Evolutionary conservation across 2,329 filamentous ascomycete genomes (phyloP).

Genomic region (Colletotrichum melonis): DNA sequence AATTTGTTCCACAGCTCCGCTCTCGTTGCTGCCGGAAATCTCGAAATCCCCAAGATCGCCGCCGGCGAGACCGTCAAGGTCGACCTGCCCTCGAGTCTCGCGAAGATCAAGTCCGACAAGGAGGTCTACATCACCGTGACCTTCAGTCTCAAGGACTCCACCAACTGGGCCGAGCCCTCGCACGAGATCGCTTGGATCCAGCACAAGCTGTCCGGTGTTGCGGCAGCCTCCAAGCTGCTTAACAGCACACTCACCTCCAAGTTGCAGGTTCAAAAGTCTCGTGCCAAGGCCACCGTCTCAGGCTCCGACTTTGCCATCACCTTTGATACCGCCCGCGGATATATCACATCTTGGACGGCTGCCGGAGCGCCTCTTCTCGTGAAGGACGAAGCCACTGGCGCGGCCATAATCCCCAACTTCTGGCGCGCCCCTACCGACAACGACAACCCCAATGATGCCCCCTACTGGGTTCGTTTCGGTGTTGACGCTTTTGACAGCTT

Average conservation of each 20-base stretch:
- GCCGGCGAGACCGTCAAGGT: constrained; percentile 51
- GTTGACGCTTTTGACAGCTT: constrained; percentile 59
- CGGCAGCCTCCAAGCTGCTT: constrained; percentile 32
- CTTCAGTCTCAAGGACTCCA: constrained; percentile 54
- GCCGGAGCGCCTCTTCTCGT: constrained; percentile 49
- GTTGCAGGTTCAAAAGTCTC: constrained; percentile 39
- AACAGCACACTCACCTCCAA: constrained; percentile 34
- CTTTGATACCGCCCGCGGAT: constrained; percentile 59
- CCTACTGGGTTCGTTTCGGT: constrained; percentile 68
- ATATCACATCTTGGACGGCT: constrained; percentile 54
- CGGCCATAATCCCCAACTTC: constrained; percentile 60
- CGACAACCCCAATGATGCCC: constrained; percentile 64
- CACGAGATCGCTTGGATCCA: constrained; percentile 69
- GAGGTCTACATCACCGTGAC: constrained; percentile 59
- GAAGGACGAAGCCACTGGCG: constrained; percentile 46
- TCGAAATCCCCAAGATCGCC: constrained; percentile 54
- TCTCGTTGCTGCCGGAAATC: constrained; percentile 47
- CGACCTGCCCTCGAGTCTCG: constrained; percentile 43
- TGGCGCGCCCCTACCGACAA: constrained; percentile 77
- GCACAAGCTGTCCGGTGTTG: constrained; percentile 48
- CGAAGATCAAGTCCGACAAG: constrained; percentile 43
- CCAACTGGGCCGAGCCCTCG: constrained; percentile 61
- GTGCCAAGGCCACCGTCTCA: constrained; percentile 42
- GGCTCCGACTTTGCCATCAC: constrained; percentile 50
- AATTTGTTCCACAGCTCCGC: constrained; percentile 37